These are phyloP conservation scores for Penicillium janthinellum DNA, from an alignment of 2,329 filamentous ascomycete genomes.

Conservation along the genomic window DNA sequence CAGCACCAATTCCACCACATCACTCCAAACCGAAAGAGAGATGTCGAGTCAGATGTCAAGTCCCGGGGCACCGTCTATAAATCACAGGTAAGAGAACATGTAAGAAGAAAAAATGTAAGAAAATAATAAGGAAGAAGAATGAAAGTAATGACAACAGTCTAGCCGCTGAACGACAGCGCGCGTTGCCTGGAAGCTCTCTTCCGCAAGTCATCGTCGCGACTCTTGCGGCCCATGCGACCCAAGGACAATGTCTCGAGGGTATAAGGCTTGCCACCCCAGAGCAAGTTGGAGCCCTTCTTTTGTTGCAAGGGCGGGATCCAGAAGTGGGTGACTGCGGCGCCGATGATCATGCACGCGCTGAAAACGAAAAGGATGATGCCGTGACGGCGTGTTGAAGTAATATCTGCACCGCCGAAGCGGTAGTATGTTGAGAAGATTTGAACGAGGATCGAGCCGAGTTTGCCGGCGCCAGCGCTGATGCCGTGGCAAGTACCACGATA, in stretches of 20 bases:
- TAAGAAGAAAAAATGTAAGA: neutral
- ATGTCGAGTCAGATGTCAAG: neutral
- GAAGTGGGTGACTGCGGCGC: constrained; percentile 44
- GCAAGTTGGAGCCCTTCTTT: constrained; percentile 25
- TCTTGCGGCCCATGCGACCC: constrained; percentile 40
- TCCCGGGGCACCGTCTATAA: neutral
- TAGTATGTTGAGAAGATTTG: constrained; percentile 46
- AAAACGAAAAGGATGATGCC: constrained; percentile 46
- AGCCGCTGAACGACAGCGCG: constrained; percentile 24
- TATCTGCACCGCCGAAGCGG: constrained; percentile 39
- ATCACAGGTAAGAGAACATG: neutral
- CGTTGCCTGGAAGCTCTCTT: constrained; percentile 22
- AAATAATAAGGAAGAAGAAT: neutral
- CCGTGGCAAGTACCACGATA: constrained; percentile 58
- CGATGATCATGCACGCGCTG: constrained; percentile 45
- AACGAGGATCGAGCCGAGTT: constrained; percentile 53
- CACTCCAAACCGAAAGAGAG: neutral
- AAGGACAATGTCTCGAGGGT: constrained; percentile 44
- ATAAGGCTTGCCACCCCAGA: constrained; percentile 41
- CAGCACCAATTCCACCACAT: neutral
- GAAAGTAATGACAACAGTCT: neutral
- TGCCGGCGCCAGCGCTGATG: constrained; percentile 56
- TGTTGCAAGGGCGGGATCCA: constrained; percentile 45
- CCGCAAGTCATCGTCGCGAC: constrained; percentile 34
- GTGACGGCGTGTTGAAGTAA: constrained; percentile 39